These are phyloP conservation scores for Gracilaria gracilis DNA, from an alignment of 23 red algal species.

Conservation along the genomic window DNA sequence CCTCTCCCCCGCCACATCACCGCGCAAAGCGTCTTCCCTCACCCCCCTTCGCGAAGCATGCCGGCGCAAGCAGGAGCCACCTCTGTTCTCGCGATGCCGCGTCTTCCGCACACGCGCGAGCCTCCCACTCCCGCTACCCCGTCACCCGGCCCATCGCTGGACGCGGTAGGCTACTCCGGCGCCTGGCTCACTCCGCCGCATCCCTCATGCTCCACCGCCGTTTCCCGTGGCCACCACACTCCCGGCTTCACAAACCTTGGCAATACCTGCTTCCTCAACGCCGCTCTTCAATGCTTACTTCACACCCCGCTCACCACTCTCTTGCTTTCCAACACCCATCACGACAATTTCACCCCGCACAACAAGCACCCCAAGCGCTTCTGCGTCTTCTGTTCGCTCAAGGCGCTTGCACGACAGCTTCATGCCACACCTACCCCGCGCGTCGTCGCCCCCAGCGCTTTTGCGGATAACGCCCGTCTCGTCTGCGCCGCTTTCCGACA, in stretches of 20 bases:
- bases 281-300: conserved; percentile 85
- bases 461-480: conserved; percentile 29
- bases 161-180: conserved; percentile 47
- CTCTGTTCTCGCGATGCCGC: conserved; percentile 57
- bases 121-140: conserved; percentile 3
- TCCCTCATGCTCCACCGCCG: background rate
- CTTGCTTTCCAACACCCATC: conserved; percentile 10
- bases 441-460: conserved; percentile 43
- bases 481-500: conserved; percentile 73
- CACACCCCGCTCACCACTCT: conserved; percentile 50
- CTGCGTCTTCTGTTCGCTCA: conserved; percentile 61
- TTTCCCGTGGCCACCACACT: conserved; percentile 34
- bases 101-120: conserved; percentile 33
- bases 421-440: conserved; percentile 14
- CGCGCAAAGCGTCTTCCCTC: background rate
- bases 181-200: conserved; percentile 62
- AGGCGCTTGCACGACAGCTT: conserved; percentile 25
- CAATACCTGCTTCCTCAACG: conserved; percentile 97
- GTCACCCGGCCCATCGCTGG: background rate
- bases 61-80: conserved; percentile 32
- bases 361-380: conserved; percentile 19
- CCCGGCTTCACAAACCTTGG: conserved; percentile 87
- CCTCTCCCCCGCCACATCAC: conserved; percentile 15
- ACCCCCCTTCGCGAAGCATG: conserved; percentile 6
- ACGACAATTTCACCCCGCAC: conserved; percentile 29